Percentiles rank a stretch among this genome's conserved stretches.
Evolutionary conservation across 192 early-diverging fungal genomes (phyloP).

Genomic region (Diversispora eburnea): DNA sequence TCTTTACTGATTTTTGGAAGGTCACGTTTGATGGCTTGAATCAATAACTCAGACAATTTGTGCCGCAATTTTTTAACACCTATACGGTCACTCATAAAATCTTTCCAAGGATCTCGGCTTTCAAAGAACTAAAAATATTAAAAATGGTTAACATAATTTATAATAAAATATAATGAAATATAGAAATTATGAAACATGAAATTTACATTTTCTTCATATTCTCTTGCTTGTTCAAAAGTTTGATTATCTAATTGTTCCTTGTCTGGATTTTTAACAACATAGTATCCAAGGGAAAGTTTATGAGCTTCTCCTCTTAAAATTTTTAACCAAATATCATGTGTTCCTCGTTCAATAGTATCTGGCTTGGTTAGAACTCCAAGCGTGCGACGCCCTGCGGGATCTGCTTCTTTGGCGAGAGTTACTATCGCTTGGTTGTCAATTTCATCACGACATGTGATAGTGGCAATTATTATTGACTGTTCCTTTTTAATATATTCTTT

Average conservation of each 20-base stretch:
- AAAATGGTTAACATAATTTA: background rate
- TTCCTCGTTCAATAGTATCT: constrained; percentile 55
- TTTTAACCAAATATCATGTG: constrained; percentile 48
- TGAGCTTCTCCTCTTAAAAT: constrained; percentile 50
- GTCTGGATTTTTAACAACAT: constrained; percentile 49
- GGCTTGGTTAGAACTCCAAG: constrained; percentile 60
- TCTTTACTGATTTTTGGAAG: constrained; percentile 17
- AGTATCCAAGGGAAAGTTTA: constrained; percentile 49
- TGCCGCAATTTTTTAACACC: background rate
- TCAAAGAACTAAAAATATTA: constrained; percentile 9
- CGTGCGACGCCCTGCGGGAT: constrained; percentile 47
- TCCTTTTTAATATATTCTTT: constrained; percentile 44
- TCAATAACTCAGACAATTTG: constrained; percentile 13
- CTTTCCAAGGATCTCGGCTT: background rate
- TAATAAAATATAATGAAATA: background rate
- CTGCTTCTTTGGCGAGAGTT: constrained; percentile 48
- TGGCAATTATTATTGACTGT: constrained; percentile 53
- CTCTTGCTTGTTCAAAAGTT: constrained; percentile 12
- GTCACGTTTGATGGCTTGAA: background rate
- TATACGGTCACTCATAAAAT: background rate
- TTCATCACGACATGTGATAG: constrained; percentile 57
- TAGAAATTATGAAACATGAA: background rate
- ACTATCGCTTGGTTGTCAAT: constrained; percentile 59
- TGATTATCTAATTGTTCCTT: background rate
- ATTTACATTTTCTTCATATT: constrained; percentile 4